Conservation (phyloP, 2,329 filamentous ascomycete species). For the Cordyceps tenuipes region DNA sequence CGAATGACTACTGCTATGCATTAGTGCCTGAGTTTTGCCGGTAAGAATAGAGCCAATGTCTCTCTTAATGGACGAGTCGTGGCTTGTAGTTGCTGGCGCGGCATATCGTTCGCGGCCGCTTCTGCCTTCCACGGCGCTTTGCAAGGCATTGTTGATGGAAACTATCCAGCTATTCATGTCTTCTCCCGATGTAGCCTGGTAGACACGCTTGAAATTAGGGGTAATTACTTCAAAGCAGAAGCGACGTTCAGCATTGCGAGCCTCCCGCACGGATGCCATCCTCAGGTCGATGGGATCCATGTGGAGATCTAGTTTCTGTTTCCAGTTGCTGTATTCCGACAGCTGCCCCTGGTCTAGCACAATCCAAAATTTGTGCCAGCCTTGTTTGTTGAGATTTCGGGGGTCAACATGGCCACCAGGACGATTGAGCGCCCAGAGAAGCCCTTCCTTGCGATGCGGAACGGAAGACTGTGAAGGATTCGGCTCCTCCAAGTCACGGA, state of each 20-base stretch:
- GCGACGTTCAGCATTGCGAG: conserved; percentile 83
- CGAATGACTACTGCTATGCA: conserved; percentile 43
- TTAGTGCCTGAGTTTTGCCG: conserved; percentile 74
- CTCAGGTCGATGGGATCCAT: conserved; percentile 97
- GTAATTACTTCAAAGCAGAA: conserved; percentile 99
- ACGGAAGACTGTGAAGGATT: conserved; percentile 46
- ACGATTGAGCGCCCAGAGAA: conserved; percentile 88
- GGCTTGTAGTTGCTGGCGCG: conserved; percentile 23
- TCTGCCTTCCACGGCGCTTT: conserved; percentile 86
- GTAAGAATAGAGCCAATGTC: conserved; percentile 91
- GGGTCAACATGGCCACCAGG: conserved; percentile 93
- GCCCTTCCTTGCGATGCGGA: conserved; percentile 77
- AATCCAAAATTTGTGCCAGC: conserved; percentile 99
- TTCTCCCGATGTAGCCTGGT: conserved; percentile 95
- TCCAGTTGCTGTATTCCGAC: conserved; percentile 99
- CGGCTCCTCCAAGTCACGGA: conserved; percentile 85
- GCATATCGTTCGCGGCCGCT: conserved; percentile 48
- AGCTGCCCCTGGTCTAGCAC: conserved; percentile 94
- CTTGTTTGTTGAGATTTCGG: conserved; percentile 89
- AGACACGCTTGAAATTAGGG: conserved; percentile 89
- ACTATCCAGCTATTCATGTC: conserved; percentile 97
- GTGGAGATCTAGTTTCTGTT: conserved; percentile 90
- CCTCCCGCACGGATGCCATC: conserved; percentile 93
- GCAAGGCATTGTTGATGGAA: conserved; percentile 92
- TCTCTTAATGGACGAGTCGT: conserved; percentile 56